Base-by-base conservation (phyloP, 2,329 filamentous ascomycete species). In the Nothopassalora personata region DNA sequence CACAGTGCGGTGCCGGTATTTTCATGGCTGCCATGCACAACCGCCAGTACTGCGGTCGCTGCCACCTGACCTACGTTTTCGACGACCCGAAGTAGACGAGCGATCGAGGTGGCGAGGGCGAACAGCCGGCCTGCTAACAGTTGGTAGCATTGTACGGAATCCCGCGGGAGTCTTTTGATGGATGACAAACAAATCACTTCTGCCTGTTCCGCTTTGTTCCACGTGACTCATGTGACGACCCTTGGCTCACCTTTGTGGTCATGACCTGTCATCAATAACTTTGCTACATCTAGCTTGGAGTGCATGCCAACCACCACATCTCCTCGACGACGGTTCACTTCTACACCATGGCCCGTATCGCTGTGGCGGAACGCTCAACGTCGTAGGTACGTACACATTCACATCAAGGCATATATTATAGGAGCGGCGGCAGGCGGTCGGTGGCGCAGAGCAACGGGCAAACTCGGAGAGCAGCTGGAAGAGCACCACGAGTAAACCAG, bases 11-110 rank as follows among this genome's bases (percentile, higher is more conserved):
- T 86, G 94, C 95, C 74, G 94, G 94, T 92, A 88, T 99, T 84
- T 99, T 99, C 89, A 99, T 99, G 94, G 94, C 94, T 78, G 91
- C 94, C 78, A 97, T 97, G 92, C 89, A 96, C 82, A 96, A 99
- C 83, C 91, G 94, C 79, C 95, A 99, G 83, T 96, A 97, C 88
- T 96, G 91, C 75, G 85, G 84, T 69, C 82, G 81, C 73, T 87
- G 85, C 80, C 85, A 87, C 77, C 79, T 87, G 69, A 87, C 85
- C 77, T 87, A 87, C 76, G 84, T 87, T 75, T 87, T 87, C 75
- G 85, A 87, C 75, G 84, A 87, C 65, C 67, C 70, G 53, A 73
- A 73, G 59, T 73, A 73, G 60, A 62, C 39, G 28, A 49, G 49
- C 52, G 27, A 54, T 36, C 19, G 45, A 60, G 43, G 50, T 51